Evolutionary conservation across 495 filamentous ascomycete genomes (phyloP).

Genomic region (Alectoria sarmentosa): DNA sequence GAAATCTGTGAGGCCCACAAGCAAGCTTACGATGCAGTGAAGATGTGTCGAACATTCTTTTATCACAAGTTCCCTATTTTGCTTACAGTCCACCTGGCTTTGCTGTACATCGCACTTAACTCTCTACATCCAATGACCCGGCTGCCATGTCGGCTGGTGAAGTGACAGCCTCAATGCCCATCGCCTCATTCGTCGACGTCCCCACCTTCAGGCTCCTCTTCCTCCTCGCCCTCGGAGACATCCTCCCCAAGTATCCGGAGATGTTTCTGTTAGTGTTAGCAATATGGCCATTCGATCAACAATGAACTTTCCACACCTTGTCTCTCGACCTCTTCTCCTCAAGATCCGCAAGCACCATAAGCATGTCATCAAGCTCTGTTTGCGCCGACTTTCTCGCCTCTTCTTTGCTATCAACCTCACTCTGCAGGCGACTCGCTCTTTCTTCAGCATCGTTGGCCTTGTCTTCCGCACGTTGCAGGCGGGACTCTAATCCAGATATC

Average conservation of each 20-base stretch:
- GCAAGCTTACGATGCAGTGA: background rate
- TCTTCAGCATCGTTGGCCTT: constrained; percentile 34
- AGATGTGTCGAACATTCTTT: background rate
- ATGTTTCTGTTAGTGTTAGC: constrained; percentile 49
- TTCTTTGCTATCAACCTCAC: constrained; percentile 47
- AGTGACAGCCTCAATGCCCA: constrained; percentile 16
- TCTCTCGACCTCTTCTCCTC: constrained; percentile 76
- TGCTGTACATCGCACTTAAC: background rate
- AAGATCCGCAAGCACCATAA: constrained; percentile 84
- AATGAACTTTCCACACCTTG: constrained; percentile 51
- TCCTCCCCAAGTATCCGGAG: constrained; percentile 64
- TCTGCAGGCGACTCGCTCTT: constrained; percentile 30
- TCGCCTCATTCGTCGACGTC: constrained; percentile 43
- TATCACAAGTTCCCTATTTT: background rate
- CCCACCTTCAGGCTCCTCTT: constrained; percentile 57
- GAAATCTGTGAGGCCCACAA: background rate
- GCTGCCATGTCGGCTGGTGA: background rate
- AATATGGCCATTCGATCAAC: constrained; percentile 2
- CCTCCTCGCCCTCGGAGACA: constrained; percentile 74
- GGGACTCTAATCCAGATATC: constrained; percentile 39
- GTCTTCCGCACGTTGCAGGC: constrained; percentile 35
- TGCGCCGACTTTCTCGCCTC: constrained; percentile 58
- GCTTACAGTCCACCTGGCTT: background rate
- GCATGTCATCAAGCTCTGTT: constrained; percentile 70
- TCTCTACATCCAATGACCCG: background rate